Evolutionary conservation across 176 grass and related monocot species (phyloP).

Genomic region (Lolium perenne): DNA sequence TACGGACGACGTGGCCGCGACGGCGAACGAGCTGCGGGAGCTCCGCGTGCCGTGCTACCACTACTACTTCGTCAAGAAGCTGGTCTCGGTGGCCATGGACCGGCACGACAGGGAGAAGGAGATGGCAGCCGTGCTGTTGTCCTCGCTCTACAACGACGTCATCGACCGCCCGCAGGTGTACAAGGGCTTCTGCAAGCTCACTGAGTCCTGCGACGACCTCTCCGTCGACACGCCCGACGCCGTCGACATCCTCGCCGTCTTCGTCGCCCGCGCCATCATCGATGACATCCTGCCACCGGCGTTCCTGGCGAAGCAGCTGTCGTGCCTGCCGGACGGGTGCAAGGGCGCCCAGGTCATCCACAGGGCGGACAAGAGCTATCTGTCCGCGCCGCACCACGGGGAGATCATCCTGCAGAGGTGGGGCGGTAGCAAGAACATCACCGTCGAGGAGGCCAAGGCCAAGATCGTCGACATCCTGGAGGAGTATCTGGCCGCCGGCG

Average conservation of each 20-base stretch:
- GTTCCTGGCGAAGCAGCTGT: slow-evolving; percentile 55
- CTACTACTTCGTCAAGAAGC: slow-evolving; percentile 77
- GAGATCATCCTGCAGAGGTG: slow-evolving; percentile 77
- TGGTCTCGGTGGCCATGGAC: slow-evolving; percentile 75
- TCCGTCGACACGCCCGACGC: slow-evolving; percentile 69
- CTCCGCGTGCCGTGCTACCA: slow-evolving; percentile 65
- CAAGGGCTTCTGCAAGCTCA: slow-evolving; percentile 70
- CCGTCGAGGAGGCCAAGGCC: slow-evolving; percentile 68
- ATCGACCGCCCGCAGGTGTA: slow-evolving; percentile 57
- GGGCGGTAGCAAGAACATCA: slow-evolving; percentile 70
- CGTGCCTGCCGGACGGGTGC: slow-evolving; percentile 36
- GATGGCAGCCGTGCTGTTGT: slow-evolving; percentile 71
- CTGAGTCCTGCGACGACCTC: slow-evolving; percentile 73
- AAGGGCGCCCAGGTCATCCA: slow-evolving; percentile 67
- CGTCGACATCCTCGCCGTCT: slow-evolving; percentile 71
- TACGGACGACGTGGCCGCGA: slow-evolving; percentile 54
- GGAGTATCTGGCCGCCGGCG: slow-evolving; percentile 65
- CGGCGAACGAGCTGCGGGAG: slow-evolving; percentile 58
- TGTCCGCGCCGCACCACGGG: slow-evolving; percentile 65
- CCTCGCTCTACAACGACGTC: slow-evolving; percentile 68
- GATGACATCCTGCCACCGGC: slow-evolving; percentile 74
- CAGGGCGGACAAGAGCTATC: slow-evolving; percentile 53
- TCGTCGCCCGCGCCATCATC: slow-evolving; percentile 75
- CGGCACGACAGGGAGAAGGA: slow-evolving; percentile 84
- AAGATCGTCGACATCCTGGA: slow-evolving; percentile 65